These are phyloP conservation scores for Claviceps capensis DNA, from an alignment of 2,329 filamentous ascomycete species.

Conservation along the genomic window DNA sequence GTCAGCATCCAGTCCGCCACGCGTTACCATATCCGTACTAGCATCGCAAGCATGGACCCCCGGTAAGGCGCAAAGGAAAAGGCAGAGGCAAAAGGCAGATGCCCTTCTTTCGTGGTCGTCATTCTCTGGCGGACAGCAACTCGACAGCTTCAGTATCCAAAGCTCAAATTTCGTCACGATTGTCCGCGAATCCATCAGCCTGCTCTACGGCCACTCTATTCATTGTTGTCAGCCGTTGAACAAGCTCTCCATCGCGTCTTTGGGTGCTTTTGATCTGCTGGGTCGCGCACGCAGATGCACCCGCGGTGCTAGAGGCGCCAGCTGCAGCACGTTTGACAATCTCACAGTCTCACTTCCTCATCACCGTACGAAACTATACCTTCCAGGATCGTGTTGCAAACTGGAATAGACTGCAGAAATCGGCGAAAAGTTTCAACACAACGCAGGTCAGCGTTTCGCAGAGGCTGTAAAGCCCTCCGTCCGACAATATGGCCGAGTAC, in stretches of 20 bases:
- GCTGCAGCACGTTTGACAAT: slow-evolving; percentile 10
- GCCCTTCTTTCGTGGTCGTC: background rate
- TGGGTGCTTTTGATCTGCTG: slow-evolving; percentile 8
- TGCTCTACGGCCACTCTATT: no score
- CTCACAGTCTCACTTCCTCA: background rate
- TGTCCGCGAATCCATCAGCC: slow-evolving; percentile 1
- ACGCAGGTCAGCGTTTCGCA: background rate
- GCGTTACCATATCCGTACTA: background rate
- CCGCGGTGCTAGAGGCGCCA: slow-evolving; percentile 19
- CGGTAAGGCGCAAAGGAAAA: background rate
- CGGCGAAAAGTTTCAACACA: background rate
- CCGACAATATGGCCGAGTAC: slow-evolving; percentile 38
- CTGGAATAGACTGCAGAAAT: background rate
- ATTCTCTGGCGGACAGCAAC: background rate
- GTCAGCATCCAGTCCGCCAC: background rate
- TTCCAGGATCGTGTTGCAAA: background rate
- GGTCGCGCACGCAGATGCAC: slow-evolving; percentile 17
- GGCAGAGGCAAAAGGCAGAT: background rate
- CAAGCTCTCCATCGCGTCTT: background rate
- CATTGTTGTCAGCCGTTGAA: background rate
- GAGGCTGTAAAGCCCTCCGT: background rate
- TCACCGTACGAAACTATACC: background rate
- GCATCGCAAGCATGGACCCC: background rate
- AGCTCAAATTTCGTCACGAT: background rate
- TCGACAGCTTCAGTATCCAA: background rate